Percentiles rank a stretch among this genome's conserved stretches.
Evolutionary conservation across 2,329 filamentous ascomycete genomes (phyloP).

Genomic region (Beauveria varroae): DNA sequence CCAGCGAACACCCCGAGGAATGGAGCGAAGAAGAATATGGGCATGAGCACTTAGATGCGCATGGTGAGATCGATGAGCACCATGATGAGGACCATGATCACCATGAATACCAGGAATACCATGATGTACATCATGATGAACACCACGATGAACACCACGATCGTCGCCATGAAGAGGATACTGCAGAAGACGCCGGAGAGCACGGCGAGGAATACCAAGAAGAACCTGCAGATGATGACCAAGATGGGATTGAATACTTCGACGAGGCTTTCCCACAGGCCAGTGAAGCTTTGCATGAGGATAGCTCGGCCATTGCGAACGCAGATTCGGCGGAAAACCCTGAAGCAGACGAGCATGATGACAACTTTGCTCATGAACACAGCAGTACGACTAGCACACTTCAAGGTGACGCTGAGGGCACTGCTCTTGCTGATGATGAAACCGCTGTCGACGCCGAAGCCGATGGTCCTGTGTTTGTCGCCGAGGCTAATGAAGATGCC

Average conservation of each 20-base stretch:
- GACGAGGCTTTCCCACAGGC: constrained; percentile 15
- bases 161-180: too few relatives aligned
- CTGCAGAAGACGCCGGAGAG: constrained; percentile 14
- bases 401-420: constrained; percentile 24
- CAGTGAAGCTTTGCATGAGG: constrained; percentile 3
- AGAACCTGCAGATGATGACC: constrained; percentile 13
- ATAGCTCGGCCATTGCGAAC: not conserved
- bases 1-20: constrained; percentile 14
- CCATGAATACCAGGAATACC: constrained; percentile 7
- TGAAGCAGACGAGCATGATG: constrained; percentile 15
- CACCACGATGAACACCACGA: constrained; percentile 9
- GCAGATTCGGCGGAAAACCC: constrained; percentile 14
- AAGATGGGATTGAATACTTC: constrained; percentile 11
- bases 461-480: constrained; percentile 16
- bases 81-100: constrained; percentile 13
- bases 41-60: not conserved
- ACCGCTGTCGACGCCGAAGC: constrained; percentile 16
- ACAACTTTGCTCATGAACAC: constrained; percentile 15
- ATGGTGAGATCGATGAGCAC: constrained; percentile 14
- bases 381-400: constrained; percentile 26
- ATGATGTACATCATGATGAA: constrained; percentile 16
- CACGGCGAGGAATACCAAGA: constrained; percentile 14
- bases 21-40: constrained; percentile 17
- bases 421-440: constrained; percentile 16
- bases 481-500: constrained; percentile 17